Base-by-base conservation (phyloP, 2,329 filamentous ascomycete genomes). In the Diaporthe velutina region DNA sequence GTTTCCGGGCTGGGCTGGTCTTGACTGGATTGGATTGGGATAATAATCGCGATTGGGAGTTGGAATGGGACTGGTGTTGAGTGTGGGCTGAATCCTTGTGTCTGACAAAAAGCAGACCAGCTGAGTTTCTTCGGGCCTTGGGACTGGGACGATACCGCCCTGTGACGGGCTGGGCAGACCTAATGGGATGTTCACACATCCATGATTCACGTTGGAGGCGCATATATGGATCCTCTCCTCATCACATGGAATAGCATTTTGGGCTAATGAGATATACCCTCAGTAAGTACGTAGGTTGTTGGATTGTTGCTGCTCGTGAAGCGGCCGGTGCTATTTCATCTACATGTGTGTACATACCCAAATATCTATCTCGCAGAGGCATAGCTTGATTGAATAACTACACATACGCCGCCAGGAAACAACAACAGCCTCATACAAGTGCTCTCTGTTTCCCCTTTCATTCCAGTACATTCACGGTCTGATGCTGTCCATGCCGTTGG, bases 221-320 rank as follows among this genome's bases (percentile, higher is more conserved):
- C 45, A 50, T 52, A 38, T 35, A 52, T 38, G 64, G 61, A 52
- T 68, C 40, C 33, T 68, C 64, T 52, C 28, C 45, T 68, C 48
- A 10, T 4, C 45, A 40, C 15, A 54, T 13, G 45, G 64, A 45
- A 54, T 28, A 8, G 64, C 15, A 54, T 1, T 30, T 1, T 28
- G n/a, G 48, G 22, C 19, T 54, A 22, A 19, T 6, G 30, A 28
- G 3, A 54, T 52, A 40, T 40, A 54, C 64, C 64, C 48, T 22
- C 2, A 40, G 64, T 8, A 22, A 35, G 45, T 19, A 35, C 4
- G 28, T 38, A 42, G 10, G 42, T 48, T 52, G 40, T 25, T 50
- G 28, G 55, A 42, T 28, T 52, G 28, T 12, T 25, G 19, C 25
- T 15, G 13, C 7, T 48, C 22, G 22, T 38, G 30, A 17, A 35